phyloP scores from a whole-genome alignment of 371 early-diverging fungal species.

The Entomophthora muscae region DNA sequence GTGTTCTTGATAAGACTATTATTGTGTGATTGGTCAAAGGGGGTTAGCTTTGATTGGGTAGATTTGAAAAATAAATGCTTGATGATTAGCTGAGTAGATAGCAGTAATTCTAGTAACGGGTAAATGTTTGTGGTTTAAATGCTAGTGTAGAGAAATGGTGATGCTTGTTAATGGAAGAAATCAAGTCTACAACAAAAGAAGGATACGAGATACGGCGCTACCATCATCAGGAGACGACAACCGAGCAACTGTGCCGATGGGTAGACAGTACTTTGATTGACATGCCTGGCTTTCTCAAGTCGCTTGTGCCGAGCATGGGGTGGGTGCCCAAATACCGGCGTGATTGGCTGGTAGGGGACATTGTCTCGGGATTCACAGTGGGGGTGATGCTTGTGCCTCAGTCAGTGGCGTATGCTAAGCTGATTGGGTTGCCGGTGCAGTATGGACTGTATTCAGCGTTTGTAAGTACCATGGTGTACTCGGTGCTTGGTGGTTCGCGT shows the following conservation, averaged over 20 bases:
- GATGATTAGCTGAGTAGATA: too few species aligned
- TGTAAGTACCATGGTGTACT: slow-evolving; percentile 53
- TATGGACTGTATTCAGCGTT: slow-evolving; percentile 79
- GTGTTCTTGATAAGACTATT: too few species aligned
- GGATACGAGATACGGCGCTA: too few species aligned
- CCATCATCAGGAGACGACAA: not conserved
- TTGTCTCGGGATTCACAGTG: slow-evolving; percentile 69
- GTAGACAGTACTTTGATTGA: not conserved
- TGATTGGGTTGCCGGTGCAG: slow-evolving; percentile 60
- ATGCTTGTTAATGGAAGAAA: too few species aligned
- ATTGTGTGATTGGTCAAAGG: too few species aligned
- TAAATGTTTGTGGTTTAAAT: too few species aligned
- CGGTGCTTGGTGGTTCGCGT: slow-evolving; percentile 63
- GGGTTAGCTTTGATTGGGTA: too few species aligned
- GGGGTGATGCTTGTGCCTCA: slow-evolving; percentile 72
- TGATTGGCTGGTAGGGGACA: slow-evolving; percentile 55
- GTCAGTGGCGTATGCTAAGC: slow-evolving; percentile 60
- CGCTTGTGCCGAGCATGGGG: slow-evolving; percentile 6
- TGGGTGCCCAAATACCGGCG: slow-evolving; percentile 19
- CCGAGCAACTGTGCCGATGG: not conserved
- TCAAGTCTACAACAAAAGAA: too few species aligned
- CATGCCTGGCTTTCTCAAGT: not conserved
- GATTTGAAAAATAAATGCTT: too few species aligned
- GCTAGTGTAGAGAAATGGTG: too few species aligned
- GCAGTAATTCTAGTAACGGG: too few species aligned